These are phyloP conservation scores for Ophidiomyces ophidiicola DNA, from an alignment of 2,329 filamentous ascomycete species.

Conservation along the genomic window DNA sequence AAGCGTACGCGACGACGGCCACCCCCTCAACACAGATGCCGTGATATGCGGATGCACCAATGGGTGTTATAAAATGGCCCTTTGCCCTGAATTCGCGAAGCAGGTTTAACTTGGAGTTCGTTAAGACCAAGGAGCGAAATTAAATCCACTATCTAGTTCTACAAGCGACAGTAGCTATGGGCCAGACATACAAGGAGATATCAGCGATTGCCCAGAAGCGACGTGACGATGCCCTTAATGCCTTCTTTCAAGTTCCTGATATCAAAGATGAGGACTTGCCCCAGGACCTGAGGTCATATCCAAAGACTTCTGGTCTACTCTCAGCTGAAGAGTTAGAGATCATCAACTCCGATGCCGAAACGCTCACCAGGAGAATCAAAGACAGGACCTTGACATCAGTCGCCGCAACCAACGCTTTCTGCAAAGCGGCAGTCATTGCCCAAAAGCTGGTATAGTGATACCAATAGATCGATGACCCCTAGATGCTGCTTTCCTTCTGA, in stretches of 20 bases:
- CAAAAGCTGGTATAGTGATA: conserved; percentile 20
- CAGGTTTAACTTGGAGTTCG: too few species aligned
- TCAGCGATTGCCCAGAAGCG: conserved; percentile 28
- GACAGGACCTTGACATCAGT: conserved; percentile 19
- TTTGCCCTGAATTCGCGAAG: too few species aligned
- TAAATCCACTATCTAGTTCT: background rate
- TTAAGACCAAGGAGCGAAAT: too few species aligned
- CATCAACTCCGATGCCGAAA: conserved; percentile 30
- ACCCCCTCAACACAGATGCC: conserved; percentile 3
- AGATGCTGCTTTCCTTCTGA: background rate
- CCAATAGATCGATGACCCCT: background rate
- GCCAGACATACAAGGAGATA: conserved; percentile 27
- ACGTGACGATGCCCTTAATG: conserved; percentile 23
- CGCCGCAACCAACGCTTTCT: conserved; percentile 24
- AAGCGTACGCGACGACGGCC: background rate
- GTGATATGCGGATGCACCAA: conserved; percentile 3
- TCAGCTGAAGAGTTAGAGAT: conserved; percentile 41
- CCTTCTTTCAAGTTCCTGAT: conserved; percentile 15
- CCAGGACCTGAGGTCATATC: conserved; percentile 15
- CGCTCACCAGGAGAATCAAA: conserved; percentile 27
- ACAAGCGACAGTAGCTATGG: conserved; percentile 16
- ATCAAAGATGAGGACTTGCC: conserved; percentile 14
- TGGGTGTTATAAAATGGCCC: background rate
- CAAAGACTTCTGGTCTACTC: conserved; percentile 45
- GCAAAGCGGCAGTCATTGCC: conserved; percentile 29